phyloP scores from a whole-genome alignment of 2,329 filamentous ascomycete species.

The Endothia cerciana region DNA sequence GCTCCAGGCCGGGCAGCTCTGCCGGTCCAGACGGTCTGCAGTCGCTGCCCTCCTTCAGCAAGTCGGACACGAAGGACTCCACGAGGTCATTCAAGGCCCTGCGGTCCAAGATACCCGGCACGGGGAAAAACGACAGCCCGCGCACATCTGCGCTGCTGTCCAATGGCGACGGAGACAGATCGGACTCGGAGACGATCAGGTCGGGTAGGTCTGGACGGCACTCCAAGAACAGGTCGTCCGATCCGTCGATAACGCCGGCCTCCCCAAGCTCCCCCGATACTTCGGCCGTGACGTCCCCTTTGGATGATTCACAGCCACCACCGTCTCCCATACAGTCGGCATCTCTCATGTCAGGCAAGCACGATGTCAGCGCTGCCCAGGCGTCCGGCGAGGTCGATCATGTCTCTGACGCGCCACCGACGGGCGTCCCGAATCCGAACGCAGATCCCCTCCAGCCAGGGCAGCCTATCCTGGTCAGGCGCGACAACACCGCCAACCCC shows the following conservation, averaged over 20 bases:
- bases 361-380: constrained; percentile 80
- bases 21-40: constrained; percentile 64
- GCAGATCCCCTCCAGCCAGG: constrained; percentile 70
- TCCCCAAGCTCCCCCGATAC: constrained; percentile 48
- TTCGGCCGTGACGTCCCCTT: constrained; percentile 47
- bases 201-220: constrained; percentile 65
- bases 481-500: constrained; percentile 71
- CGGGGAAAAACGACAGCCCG: constrained; percentile 75
- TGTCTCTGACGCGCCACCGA: constrained; percentile 88
- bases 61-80: constrained; percentile 91
- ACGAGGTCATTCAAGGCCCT: constrained; percentile 83
- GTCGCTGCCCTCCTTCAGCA: constrained; percentile 89
- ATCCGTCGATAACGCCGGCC: constrained; percentile 44
- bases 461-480: constrained; percentile 87
- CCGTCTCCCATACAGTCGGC: constrained; percentile 87
- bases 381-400: constrained; percentile 89
- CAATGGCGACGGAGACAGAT: constrained; percentile 68
- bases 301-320: constrained; percentile 63
- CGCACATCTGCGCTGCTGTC: constrained; percentile 72
- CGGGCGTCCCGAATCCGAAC: constrained; percentile 63
- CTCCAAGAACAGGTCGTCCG: constrained; percentile 51
- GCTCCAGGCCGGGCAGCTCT: constrained; percentile 54
- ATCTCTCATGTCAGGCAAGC: constrained; percentile 72
- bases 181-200: constrained; percentile 75
- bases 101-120: constrained; percentile 84